These are phyloP conservation scores for Alternaria brassicicola DNA, from an alignment of 2,329 filamentous ascomycete genomes.

Conservation along the genomic window DNA sequence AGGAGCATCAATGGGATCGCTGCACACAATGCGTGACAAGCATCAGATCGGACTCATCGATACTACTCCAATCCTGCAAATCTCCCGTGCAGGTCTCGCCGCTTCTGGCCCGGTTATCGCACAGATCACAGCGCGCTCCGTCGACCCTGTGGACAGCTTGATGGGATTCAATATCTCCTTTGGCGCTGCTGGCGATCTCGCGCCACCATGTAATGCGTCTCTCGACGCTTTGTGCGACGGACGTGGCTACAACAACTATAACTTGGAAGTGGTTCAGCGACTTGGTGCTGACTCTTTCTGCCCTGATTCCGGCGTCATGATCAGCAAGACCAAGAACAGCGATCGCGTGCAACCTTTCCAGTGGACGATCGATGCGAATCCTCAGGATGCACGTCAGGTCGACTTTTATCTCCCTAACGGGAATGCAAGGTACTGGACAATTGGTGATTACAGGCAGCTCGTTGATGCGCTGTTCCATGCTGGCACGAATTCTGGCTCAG, in stretches of 20 bases:
- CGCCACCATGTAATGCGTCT: constrained; percentile 52
- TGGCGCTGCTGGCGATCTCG: constrained; percentile 50
- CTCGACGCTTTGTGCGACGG: constrained; percentile 59
- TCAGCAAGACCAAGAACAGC: constrained; percentile 59
- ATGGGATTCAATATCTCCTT: constrained; percentile 59
- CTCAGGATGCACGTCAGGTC: constrained; percentile 58
- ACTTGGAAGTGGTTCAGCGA: constrained; percentile 60
- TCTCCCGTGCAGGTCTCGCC: constrained; percentile 54
- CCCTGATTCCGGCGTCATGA: constrained; percentile 60
- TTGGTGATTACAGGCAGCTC: constrained; percentile 62
- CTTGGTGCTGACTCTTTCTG: constrained; percentile 62
- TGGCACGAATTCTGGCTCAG: constrained; percentile 58
- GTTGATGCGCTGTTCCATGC: constrained; percentile 62
- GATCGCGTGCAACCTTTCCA: constrained; percentile 56
- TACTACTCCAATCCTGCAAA: constrained; percentile 52
- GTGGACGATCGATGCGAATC: constrained; percentile 62
- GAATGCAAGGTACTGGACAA: constrained; percentile 54
- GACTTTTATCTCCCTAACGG: constrained; percentile 60
- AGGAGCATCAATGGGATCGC: constrained; percentile 58
- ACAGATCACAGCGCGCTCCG: constrained; percentile 56
- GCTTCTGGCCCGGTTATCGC: constrained; percentile 55
- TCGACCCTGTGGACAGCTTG: constrained; percentile 50
- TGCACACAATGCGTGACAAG: constrained; percentile 62
- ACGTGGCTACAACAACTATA: constrained; percentile 59
- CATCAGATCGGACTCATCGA: constrained; percentile 57